These are phyloP conservation scores for Zelopaecilomyces penicillatus DNA, from an alignment of 2,329 filamentous ascomycete genomes.

Conservation along the genomic window DNA sequence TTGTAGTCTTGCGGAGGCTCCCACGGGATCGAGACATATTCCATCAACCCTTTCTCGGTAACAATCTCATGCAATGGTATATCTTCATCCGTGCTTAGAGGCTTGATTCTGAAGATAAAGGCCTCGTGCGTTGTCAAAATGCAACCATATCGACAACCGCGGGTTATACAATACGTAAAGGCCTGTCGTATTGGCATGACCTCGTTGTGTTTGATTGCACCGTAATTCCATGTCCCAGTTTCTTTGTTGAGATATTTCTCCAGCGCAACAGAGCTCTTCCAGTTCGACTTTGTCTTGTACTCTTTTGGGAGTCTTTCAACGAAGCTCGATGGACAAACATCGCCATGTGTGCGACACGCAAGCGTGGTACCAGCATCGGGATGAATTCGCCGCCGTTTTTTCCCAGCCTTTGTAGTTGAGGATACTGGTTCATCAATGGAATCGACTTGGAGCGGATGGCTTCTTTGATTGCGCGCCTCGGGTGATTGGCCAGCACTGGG, in stretches of 20 bases:
- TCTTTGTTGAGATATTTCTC: background rate
- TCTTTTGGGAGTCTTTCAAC: background rate
- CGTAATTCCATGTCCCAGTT: background rate
- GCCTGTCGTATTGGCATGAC: background rate
- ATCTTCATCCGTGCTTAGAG: background rate
- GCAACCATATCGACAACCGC: background rate
- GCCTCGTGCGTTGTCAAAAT: slow-evolving; percentile 1
- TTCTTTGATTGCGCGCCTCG: background rate
- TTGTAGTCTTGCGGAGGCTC: background rate
- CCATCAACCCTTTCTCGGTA: background rate
- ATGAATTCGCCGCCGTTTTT: no score
- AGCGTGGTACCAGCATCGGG: background rate
- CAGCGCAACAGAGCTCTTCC: background rate
- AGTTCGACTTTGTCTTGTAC: background rate
- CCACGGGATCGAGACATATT: slow-evolving; percentile 1
- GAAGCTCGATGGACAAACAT: background rate
- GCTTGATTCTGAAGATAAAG: slow-evolving; percentile 1
- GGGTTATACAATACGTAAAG: background rate
- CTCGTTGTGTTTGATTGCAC: background rate
- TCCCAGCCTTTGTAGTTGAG: no score
- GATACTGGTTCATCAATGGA: background rate
- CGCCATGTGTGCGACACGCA: background rate
- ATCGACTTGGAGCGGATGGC: background rate
- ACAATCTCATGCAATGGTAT: background rate
- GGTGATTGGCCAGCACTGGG: background rate